A percentile compares a stretch with the other conserved stretches of the same genome.
phyloP scores from a whole-genome alignment of 805 yeast species.

The Yarrowia keelungensis region DNA sequence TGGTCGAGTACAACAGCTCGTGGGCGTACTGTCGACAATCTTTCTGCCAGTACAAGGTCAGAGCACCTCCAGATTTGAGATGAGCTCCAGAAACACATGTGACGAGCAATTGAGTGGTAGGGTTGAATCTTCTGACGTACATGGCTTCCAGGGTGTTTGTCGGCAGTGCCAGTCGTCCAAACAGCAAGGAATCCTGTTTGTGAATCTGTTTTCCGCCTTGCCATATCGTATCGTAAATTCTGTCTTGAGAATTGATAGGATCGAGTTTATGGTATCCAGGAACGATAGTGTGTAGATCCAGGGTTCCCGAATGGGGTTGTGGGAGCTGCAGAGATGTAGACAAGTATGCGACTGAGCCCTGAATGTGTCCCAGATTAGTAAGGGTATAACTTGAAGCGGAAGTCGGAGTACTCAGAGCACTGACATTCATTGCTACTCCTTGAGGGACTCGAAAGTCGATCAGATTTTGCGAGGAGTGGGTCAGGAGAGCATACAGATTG shows the following conservation, averaged over 20 bases:
- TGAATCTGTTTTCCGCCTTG: slow-evolving; percentile 46
- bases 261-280: slow-evolving; percentile 70
- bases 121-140: slow-evolving; percentile 68
- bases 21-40: slow-evolving; percentile 67
- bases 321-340: slow-evolving; percentile 69
- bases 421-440: slow-evolving; percentile 68
- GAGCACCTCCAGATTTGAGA: slow-evolving; percentile 59
- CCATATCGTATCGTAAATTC: slow-evolving; percentile 47
- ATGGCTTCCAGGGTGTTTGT: slow-evolving; percentile 87
- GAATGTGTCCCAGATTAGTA: slow-evolving; percentile 66
- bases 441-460: slow-evolving; percentile 77
- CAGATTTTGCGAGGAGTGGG: slow-evolving; percentile 71
- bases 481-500: slow-evolving; percentile 75
- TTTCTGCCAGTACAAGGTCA: slow-evolving; percentile 61
- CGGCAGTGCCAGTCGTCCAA: slow-evolving; percentile 90
- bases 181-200: slow-evolving; percentile 58
- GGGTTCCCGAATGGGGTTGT: slow-evolving; percentile 56
- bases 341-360: slow-evolving; percentile 84
- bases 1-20: slow-evolving; percentile 81
- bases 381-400: slow-evolving; percentile 78
- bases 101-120: slow-evolving; percentile 67
- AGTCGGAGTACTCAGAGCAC: slow-evolving; percentile 71
- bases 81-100: slow-evolving; percentile 77
- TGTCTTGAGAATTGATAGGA: slow-evolving; percentile 51
- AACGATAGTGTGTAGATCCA: slow-evolving; percentile 70